These are phyloP conservation scores for Limnanthes douglasii DNA, from an alignment of 345 rosid species.

Conservation along the genomic window DNA sequence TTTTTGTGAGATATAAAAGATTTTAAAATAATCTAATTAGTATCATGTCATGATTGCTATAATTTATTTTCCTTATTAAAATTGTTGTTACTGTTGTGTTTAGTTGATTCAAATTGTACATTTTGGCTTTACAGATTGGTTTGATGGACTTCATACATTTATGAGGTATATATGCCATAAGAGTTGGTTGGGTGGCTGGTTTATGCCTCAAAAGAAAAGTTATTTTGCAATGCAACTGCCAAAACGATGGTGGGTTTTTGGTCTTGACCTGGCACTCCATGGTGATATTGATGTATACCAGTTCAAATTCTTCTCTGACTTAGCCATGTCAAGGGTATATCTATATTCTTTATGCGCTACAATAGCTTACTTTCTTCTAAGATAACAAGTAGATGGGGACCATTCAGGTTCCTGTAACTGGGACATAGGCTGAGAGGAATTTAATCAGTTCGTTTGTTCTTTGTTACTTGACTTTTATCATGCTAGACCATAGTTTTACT, in stretches of 20 bases:
- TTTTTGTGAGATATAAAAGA: slow-evolving; percentile 1
- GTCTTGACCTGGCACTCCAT: slow-evolving; percentile 96
- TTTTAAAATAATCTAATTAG: not conserved
- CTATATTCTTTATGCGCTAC: too few species aligned
- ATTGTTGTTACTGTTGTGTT: not conserved
- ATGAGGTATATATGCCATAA: slow-evolving; percentile 98
- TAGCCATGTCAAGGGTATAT: too few species aligned
- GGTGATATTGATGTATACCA: slow-evolving; percentile 97
- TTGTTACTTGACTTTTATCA: too few species aligned
- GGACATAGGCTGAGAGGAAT: too few species aligned
- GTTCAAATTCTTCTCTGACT: slow-evolving; percentile 88
- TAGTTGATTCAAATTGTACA: slow-evolving; percentile 1
- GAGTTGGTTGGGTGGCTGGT: slow-evolving; percentile 99
- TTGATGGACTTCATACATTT: slow-evolving; percentile 94
- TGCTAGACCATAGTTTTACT: too few species aligned
- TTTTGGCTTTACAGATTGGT: slow-evolving; percentile 56
- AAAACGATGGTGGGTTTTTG: slow-evolving; percentile 93
- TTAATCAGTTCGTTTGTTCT: too few species aligned
- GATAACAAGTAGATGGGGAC: not conserved
- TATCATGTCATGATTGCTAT: not conserved
- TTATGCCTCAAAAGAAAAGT: slow-evolving; percentile 99
- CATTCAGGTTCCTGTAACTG: too few species aligned
- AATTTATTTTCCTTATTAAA: too few species aligned
- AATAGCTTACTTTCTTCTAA: not conserved
- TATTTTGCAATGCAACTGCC: slow-evolving; percentile 96